Conservation (phyloP, 495 filamentous ascomycete species). For the Bacidia rubella region DNA sequence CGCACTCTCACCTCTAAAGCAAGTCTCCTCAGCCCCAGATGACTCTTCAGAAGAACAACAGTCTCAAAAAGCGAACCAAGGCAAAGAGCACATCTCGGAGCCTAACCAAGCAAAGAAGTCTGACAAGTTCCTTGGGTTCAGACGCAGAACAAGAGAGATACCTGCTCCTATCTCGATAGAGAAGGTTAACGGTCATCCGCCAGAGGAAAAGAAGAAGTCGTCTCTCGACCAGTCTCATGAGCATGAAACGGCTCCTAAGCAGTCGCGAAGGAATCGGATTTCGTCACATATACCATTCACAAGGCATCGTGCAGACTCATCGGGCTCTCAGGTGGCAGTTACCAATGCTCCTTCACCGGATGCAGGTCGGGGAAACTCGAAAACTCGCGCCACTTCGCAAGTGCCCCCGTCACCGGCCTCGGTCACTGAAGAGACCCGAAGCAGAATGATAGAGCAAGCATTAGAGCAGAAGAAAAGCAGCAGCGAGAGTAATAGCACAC, state of each 20-base stretch:
- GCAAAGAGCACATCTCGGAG: neutral
- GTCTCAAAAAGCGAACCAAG: neutral
- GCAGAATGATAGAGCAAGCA: neutral
- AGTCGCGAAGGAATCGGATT: conserved; percentile 1
- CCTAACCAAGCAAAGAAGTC: conserved; percentile 7
- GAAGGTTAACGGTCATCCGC: neutral
- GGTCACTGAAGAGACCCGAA: neutral
- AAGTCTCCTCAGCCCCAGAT: neutral
- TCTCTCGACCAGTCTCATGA: neutral
- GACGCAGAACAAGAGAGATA: conserved; percentile 9
- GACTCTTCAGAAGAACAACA: conserved; percentile 5
- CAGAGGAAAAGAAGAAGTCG: neutral
- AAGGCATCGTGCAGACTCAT: neutral
- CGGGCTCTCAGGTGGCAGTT: neutral
- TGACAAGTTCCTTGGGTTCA: conserved; percentile 11
- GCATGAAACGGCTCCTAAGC: neutral
- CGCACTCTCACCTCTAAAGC: conserved; percentile 4
- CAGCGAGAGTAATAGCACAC: neutral
- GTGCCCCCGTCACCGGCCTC: neutral
- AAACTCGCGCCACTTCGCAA: neutral
- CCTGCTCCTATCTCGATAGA: conserved; percentile 8
- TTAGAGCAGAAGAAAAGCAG: neutral
- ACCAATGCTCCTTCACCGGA: neutral
- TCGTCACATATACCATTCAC: conserved; percentile 4
- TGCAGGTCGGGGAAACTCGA: neutral